Conservation (phyloP, 2,329 filamentous ascomycete species). For the Aspergillus quadrilineatus region DNA sequence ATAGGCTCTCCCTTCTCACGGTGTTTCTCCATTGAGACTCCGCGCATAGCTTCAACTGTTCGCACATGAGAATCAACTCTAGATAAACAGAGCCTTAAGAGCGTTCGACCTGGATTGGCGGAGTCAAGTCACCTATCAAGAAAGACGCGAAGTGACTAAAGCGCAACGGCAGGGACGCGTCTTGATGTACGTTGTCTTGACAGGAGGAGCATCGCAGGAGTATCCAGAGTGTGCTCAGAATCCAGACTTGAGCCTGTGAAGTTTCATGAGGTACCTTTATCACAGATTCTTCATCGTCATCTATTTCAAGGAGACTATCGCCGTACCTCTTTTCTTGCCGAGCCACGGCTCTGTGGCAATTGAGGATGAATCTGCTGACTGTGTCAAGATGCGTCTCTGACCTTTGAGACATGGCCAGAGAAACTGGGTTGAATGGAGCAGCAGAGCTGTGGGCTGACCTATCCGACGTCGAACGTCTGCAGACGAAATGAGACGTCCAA, state of each 20-base stretch:
- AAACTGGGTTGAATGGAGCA: background rate
- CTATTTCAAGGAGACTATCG: background rate
- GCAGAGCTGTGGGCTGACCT: slow-evolving; percentile 7
- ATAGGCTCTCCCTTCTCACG: background rate
- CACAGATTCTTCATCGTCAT: background rate
- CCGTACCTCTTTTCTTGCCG: background rate
- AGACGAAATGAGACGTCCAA: slow-evolving; percentile 7
- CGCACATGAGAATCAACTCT: no score
- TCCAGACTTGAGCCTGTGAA: background rate
- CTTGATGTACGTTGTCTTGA: background rate
- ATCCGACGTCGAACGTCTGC: slow-evolving; percentile 1
- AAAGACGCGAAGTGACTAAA: background rate
- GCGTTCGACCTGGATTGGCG: background rate
- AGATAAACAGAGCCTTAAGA: background rate
- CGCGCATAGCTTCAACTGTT: background rate
- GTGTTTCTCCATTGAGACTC: background rate
- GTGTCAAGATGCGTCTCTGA: background rate
- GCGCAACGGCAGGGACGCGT: background rate
- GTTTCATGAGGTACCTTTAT: background rate
- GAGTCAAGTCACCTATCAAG: background rate
- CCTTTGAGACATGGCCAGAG: background rate
- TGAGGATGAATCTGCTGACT: background rate
- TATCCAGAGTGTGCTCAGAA: background rate
- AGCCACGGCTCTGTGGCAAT: background rate
- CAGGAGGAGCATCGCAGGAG: background rate